These are phyloP conservation scores for Xylaria sp. DNA, from an alignment of 2,329 filamentous ascomycete species.

Conservation along the genomic window DNA sequence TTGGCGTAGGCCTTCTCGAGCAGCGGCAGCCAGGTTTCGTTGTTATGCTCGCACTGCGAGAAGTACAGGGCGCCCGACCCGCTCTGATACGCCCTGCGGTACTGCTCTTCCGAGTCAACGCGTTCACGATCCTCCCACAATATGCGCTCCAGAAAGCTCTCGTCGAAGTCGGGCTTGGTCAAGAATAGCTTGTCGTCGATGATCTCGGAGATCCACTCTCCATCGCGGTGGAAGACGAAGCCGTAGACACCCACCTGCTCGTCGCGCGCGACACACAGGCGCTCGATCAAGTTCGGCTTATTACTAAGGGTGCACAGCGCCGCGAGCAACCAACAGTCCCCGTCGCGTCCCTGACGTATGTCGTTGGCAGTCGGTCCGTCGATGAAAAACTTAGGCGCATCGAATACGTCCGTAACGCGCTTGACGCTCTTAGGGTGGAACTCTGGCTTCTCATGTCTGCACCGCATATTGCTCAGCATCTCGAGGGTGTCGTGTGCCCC, in stretches of 20 bases:
- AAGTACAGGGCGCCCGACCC: slow-evolving; percentile 77
- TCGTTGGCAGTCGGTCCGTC: slow-evolving; percentile 81
- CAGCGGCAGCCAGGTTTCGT: slow-evolving; percentile 78
- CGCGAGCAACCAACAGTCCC: slow-evolving; percentile 89
- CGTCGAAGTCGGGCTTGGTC: slow-evolving; percentile 69
- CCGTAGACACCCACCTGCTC: slow-evolving; percentile 83
- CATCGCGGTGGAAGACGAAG: slow-evolving; percentile 85
- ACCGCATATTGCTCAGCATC: slow-evolving; percentile 53
- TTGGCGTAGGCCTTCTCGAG: slow-evolving; percentile 81
- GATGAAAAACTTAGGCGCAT: slow-evolving; percentile 78
- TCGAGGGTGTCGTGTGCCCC: slow-evolving; percentile 61
- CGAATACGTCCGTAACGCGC: slow-evolving; percentile 79
- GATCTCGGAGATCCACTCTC: slow-evolving; percentile 73
- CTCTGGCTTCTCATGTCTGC: slow-evolving; percentile 23
- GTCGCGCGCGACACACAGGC: slow-evolving; percentile 77
- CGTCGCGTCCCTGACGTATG: slow-evolving; percentile 79
- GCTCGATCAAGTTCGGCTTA: slow-evolving; percentile 76
- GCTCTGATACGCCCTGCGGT: slow-evolving; percentile 71
- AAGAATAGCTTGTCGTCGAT: slow-evolving; percentile 68
- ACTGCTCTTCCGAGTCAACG: slow-evolving; percentile 65
- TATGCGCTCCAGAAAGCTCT: slow-evolving; percentile 61
- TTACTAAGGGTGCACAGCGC: slow-evolving; percentile 81
- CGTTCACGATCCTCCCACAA: slow-evolving; percentile 58
- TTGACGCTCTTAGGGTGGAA: slow-evolving; percentile 68
- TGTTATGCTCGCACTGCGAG: slow-evolving; percentile 72